Percentiles rank a stretch among this genome's conserved stretches.
phyloP scores from a whole-genome alignment of 192 early-diverging fungal species.

The Gaertneriomyces semiglobifer region DNA sequence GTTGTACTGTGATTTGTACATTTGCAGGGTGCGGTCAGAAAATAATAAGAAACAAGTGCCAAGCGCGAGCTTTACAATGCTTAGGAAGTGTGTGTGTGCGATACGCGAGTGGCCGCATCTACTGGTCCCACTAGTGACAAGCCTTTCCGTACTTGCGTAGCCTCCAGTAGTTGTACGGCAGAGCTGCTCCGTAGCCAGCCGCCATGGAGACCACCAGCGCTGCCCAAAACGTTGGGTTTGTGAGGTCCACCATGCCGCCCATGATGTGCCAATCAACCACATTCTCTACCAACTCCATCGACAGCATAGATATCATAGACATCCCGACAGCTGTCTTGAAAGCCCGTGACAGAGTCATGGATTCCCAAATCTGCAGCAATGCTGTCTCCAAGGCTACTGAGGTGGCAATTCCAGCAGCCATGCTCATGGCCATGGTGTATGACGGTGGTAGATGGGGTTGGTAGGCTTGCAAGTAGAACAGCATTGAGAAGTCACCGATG shows the following conservation, averaged over 20 bases:
- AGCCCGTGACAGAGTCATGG: conserved; percentile 21
- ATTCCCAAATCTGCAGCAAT: conserved; percentile 23
- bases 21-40: no score
- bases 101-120: no score
- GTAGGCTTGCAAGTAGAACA: conserved; percentile 50
- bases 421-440: conserved; percentile 40
- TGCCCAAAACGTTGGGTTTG: conserved; percentile 46
- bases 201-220: conserved; percentile 34
- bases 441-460: conserved; percentile 42
- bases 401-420: conserved; percentile 48
- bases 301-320: conserved; percentile 54
- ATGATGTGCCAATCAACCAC: conserved; percentile 51
- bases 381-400: conserved; percentile 51
- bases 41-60: no score
- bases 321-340: conserved; percentile 59
- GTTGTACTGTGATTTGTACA: no score
- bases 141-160: conserved; percentile 48
- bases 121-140: conserved; percentile 41
- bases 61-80: no score
- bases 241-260: conserved; percentile 45
- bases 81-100: no score
- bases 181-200: conserved; percentile 47
- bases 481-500: conserved; percentile 47
- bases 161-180: conserved; percentile 59
- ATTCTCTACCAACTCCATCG: conserved; percentile 56